phyloP scores from a whole-genome alignment of 495 filamentous ascomycete species.

The Annulohypoxylon stygium region DNA sequence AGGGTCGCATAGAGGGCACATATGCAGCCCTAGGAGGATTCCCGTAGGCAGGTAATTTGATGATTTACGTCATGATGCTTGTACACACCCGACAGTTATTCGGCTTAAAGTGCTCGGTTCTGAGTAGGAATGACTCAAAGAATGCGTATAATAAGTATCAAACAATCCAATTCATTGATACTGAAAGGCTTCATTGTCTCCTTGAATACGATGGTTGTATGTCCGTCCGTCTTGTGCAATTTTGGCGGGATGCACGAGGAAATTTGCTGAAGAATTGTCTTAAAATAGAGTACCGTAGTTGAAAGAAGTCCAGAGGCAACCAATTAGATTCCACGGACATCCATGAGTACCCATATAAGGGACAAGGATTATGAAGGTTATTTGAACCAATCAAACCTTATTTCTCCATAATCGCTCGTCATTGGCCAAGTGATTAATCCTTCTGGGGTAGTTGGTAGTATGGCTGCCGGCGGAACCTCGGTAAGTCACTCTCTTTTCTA shows the following conservation, averaged over 20 bases:
- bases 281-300: slow-evolving; percentile 11
- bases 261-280: slow-evolving; percentile 10
- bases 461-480: slow-evolving; percentile 5
- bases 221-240: background rate
- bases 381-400: slow-evolving; percentile 17
- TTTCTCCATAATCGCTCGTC: background rate
- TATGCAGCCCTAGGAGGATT: slow-evolving; percentile 18
- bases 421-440: background rate
- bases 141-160: background rate
- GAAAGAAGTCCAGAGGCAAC: background rate
- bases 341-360: background rate
- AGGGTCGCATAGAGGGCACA: slow-evolving; percentile 24
- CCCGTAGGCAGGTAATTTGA: slow-evolving; percentile 3
- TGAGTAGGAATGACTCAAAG: background rate
- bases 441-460: background rate
- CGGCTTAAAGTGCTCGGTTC: background rate
- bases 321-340: background rate
- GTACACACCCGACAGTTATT: background rate
- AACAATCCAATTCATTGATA: background rate
- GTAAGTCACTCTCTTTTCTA: background rate
- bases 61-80: slow-evolving; percentile 36
- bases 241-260: background rate
- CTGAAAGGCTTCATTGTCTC: slow-evolving; percentile 1
- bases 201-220: background rate
- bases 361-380: background rate